These are phyloP conservation scores for Pseudocohnilembus persalinus DNA, from an alignment of 169 alveolate species.

Conservation along the genomic window DNA sequence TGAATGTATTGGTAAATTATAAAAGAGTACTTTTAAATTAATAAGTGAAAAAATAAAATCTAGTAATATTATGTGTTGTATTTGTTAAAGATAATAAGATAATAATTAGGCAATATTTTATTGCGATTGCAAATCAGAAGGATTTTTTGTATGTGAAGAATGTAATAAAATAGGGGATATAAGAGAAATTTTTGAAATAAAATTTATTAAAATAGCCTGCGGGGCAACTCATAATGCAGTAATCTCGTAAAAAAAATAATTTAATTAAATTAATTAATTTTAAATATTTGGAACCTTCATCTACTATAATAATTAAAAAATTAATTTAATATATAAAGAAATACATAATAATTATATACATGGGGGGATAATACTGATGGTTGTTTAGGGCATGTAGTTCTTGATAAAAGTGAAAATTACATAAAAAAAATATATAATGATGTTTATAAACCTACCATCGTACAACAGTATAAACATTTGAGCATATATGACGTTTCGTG, in stretches of 20 bases:
- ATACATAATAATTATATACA: neutral
- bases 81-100: neutral
- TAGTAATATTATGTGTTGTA: neutral
- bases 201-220: neutral
- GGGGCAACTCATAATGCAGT: neutral
- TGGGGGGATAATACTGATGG: neutral
- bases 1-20: neutral
- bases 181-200: neutral
- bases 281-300: neutral
- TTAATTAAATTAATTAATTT: too few relatives aligned
- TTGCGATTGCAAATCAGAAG: neutral
- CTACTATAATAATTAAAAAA: too few relatives aligned
- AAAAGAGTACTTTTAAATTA: too few relatives aligned
- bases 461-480: neutral
- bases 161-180: neutral
- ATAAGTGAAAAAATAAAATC: neutral
- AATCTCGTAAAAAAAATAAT: neutral
- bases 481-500: neutral
- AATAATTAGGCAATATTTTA: too few relatives aligned
- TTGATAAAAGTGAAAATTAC: neutral
- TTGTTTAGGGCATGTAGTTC: neutral
- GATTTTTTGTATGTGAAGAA: neutral
- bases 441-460: neutral
- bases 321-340: too few relatives aligned
- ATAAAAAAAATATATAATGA: neutral